phyloP scores from a whole-genome alignment of 371 early-diverging fungal species.

The Smittium mucronatum region DNA sequence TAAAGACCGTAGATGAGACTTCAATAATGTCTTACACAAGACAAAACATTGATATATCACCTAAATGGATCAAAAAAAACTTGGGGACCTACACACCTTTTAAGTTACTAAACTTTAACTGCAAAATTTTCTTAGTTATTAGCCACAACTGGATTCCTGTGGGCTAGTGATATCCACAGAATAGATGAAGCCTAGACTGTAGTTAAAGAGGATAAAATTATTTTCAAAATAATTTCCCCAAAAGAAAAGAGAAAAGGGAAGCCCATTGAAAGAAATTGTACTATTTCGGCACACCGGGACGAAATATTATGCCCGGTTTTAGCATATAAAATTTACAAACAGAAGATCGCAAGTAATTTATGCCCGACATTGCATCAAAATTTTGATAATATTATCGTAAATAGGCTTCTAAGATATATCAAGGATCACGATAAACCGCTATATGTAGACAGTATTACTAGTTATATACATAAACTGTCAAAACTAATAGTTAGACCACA shows the following conservation, averaged over 20 bases:
- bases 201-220: conserved; percentile 2
- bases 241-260: conserved; percentile 5
- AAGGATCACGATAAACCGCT: not conserved
- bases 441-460: not conserved
- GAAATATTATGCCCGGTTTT: not conserved
- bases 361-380: not conserved
- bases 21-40: not conserved
- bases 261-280: not conserved
- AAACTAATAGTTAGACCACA: not conserved
- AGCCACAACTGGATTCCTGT: not conserved
- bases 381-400: not conserved
- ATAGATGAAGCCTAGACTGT: not conserved
- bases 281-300: not conserved
- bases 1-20: not conserved
- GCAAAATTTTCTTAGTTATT: not conserved
- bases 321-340: conserved; percentile 1
- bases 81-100: not conserved
- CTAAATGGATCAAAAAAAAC: not conserved
- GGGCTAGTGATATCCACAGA: not conserved
- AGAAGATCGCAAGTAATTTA: not conserved
- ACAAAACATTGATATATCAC: not conserved
- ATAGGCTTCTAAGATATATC: not conserved
- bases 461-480: not conserved
- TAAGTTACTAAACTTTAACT: not conserved
- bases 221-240: not conserved